Conservation (phyloP, 345 rosid species). For the Syzygium aromaticum region DNA sequence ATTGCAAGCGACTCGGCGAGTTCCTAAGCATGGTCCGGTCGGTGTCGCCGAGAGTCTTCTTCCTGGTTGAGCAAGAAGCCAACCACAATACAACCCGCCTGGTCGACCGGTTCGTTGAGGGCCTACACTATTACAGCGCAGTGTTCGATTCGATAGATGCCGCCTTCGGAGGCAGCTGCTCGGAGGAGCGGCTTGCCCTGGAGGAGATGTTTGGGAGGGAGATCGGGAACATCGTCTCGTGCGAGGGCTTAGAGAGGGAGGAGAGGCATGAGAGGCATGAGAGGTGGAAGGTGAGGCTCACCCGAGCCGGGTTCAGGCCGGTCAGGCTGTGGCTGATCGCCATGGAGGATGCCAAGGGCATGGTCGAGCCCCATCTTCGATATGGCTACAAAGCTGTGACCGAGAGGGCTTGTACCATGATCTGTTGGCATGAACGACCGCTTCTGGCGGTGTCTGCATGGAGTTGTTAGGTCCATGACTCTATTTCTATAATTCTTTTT, state of each 20-base stretch:
- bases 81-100: constrained; percentile 27
- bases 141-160: constrained; percentile 36
- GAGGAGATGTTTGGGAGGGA: constrained; percentile 53
- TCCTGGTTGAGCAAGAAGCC: constrained; percentile 40
- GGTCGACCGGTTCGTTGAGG: constrained; percentile 28
- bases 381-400: constrained; percentile 31
- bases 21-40: constrained; percentile 22
- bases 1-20: constrained; percentile 22
- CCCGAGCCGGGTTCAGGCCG: constrained; percentile 29
- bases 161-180: background rate
- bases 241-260: constrained; percentile 41
- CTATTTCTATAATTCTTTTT: background rate
- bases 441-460: constrained; percentile 45
- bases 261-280: constrained; percentile 42
- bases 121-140: constrained; percentile 45
- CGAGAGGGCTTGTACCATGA: constrained; percentile 32
- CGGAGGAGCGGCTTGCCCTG: constrained; percentile 16
- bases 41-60: constrained; percentile 19
- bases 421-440: constrained; percentile 55
- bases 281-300: constrained; percentile 33
- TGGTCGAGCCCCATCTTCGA: constrained; percentile 17
- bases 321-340: constrained; percentile 18
- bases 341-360: constrained; percentile 18
- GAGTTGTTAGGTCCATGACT: constrained; percentile 19
- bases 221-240: constrained; percentile 36